These are phyloP conservation scores for Dactylonectria estremocensis DNA, from an alignment of 2,329 filamentous ascomycete species.

Conservation along the genomic window DNA sequence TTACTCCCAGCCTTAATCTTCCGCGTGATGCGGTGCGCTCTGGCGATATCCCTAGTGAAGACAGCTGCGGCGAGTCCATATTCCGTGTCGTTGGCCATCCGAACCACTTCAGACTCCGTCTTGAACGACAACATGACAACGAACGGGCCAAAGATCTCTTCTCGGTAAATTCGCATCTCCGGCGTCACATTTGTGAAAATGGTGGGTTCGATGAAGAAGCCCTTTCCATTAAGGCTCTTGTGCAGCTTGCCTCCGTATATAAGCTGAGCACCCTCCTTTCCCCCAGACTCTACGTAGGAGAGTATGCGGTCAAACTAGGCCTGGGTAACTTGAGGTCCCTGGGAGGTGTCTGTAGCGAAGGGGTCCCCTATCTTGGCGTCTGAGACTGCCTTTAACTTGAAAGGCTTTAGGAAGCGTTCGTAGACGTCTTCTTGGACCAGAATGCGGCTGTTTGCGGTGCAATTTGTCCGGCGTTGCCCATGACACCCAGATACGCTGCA, in stretches of 20 bases:
- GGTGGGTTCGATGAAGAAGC: constrained; percentile 92
- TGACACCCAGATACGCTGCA: constrained; percentile 72
- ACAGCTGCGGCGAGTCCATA: constrained; percentile 72
- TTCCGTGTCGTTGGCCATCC: constrained; percentile 59
- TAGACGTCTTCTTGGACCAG: constrained; percentile 56
- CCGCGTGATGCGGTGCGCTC: constrained; percentile 59
- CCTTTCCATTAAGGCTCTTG: constrained; percentile 73
- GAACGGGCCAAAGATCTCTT: constrained; percentile 57
- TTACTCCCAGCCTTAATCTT: constrained; percentile 73
- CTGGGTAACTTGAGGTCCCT: constrained; percentile 68
- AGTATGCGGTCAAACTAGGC: constrained; percentile 77
- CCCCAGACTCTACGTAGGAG: constrained; percentile 68
- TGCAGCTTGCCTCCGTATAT: constrained; percentile 54
- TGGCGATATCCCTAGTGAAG: constrained; percentile 69
- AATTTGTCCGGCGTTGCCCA: constrained; percentile 74
- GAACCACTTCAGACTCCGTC: constrained; percentile 53
- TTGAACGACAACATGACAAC: constrained; percentile 51
- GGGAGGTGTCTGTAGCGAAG: constrained; percentile 56
- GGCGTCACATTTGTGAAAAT: constrained; percentile 53
- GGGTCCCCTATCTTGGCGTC: constrained; percentile 61
- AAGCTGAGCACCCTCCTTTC: constrained; percentile 49
- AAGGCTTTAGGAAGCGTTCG: constrained; percentile 85
- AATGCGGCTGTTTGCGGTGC: constrained; percentile 66
- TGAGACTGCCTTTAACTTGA: no score
- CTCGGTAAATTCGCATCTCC: constrained; percentile 52